Evolutionary conservation across 305 asterid species (phyloP), one percentile per base, ranked within the genome.

Genomic region (Ajuga reptans): DNA sequence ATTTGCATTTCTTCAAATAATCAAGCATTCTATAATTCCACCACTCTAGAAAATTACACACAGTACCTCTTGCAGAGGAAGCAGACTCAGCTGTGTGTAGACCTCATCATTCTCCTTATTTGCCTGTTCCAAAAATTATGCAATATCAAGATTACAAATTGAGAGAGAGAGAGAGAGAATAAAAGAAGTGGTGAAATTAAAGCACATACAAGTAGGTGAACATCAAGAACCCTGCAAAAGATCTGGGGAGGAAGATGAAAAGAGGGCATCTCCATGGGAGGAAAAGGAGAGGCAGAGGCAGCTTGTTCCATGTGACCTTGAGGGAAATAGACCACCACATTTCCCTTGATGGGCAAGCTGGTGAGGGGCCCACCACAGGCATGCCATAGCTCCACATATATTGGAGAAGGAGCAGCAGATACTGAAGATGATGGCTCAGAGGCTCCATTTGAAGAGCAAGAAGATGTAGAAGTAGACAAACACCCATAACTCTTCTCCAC

Each of bases 81-180:
- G 90, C 47, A 93, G 84, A 71, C 82, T 83, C 59, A 91, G 87
- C 84, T 87, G 96, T 53, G 94, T 88, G 71, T 87, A 91, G 57
- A 93, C 96, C 83, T 93, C 99, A 80, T 93, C 99, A 79, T 89
- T 93, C 81, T 93, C 97, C 85, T 86, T 91, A 76, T 90, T 91
- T 18, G 96, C 96, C 96, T 93, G 83, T 80, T 66, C 60, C 36
- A 68, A 59, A 68, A 10, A 70, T 59, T 15, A 69, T 15, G 14
- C 64, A 71, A 56, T 45, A 10, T 50, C 57, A 24, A 43, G 36
- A 47, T 64, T 39, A 58, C 10, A 71, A 14, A n/a, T n/a, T n/a
- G 16, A 31, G 21, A 62, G 18, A 4, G 27, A 53, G 0, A 42
- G 10, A 39, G 16, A 47, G 60, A 64, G 9, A 21, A 18, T n/a